Conservation (phyloP, 352 stramenopile genomes). For the Globisporangium cystogenes region DNA sequence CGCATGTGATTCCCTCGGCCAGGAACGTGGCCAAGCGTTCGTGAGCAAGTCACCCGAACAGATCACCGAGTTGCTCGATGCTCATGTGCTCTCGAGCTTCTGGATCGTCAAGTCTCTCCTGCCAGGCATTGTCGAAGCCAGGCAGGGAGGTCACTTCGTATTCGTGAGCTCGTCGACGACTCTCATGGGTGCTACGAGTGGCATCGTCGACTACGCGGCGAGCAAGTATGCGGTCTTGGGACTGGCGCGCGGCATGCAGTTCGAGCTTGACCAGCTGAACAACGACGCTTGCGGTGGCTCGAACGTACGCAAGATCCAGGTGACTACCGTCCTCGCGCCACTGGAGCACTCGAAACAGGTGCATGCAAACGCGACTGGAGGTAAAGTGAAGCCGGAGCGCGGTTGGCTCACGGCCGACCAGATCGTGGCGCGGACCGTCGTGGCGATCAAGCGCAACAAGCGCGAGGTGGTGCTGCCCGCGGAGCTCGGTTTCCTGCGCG, state of each 20-base stretch:
- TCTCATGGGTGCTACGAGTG: conserved; percentile 2
- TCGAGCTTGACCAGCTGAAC: conserved; percentile 9
- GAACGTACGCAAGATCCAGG: conserved; percentile 1
- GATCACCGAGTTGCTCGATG: conserved; percentile 3
- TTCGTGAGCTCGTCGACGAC: conserved; percentile 13
- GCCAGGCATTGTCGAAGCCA: conserved; percentile 5
- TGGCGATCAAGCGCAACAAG: conserved; percentile 14
- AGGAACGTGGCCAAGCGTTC: not conserved
- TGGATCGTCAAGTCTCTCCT: conserved; percentile 14
- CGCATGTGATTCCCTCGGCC: conserved; percentile 3
- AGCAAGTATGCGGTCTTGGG: conserved; percentile 14
- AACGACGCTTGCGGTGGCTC: not conserved
- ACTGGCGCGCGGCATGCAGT: conserved; percentile 3
- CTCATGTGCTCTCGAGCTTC: conserved; percentile 8
- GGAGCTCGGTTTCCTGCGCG: conserved; percentile 6
- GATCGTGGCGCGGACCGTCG: conserved; percentile 7
- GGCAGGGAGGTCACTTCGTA: conserved; percentile 13
- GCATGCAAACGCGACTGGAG: not conserved
- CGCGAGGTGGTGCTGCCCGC: conserved; percentile 9
- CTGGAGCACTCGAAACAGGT: conserved; percentile 9
- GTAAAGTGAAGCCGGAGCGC: conserved; percentile 4
- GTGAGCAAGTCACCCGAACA: conserved; percentile 2
- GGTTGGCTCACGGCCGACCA: conserved; percentile 12
- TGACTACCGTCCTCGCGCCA: conserved; percentile 10
- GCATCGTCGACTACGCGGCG: conserved; percentile 13